Percentiles rank a stretch among this genome's conserved stretches.
Evolutionary conservation across 352 stramenopile species (phyloP).

Genomic region (Phytopythium delawarense): DNA sequence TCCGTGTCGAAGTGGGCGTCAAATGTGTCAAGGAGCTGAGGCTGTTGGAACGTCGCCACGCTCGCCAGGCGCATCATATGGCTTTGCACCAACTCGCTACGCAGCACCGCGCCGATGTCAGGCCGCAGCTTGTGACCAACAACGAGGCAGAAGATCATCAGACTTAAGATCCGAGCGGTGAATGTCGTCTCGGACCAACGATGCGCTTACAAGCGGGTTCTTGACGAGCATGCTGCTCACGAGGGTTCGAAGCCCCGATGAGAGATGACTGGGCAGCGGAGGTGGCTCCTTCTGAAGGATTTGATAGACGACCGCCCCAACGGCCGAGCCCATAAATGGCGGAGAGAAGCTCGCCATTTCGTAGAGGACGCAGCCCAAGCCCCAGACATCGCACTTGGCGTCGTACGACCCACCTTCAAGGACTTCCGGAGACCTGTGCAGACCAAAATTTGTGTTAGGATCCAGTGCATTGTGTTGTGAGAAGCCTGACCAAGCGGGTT

Average conservation of each 20-base stretch:
- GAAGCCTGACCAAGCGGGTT: neutral
- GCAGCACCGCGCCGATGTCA: conserved; percentile 18
- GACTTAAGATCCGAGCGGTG: neutral
- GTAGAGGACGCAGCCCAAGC: conserved; percentile 80
- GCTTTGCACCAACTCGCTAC: conserved; percentile 18
- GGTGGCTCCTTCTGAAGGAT: conserved; percentile 33
- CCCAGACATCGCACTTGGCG: conserved; percentile 79
- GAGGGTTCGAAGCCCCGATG: conserved; percentile 23
- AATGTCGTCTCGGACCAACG: neutral
- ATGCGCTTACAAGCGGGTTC: conserved; percentile 13
- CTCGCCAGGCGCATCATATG: conserved; percentile 28
- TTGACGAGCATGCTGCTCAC: conserved; percentile 38
- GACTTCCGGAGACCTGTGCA: conserved; percentile 60
- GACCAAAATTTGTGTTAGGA: neutral
- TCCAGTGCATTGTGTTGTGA: neutral
- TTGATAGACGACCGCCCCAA: conserved; percentile 57
- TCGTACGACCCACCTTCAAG: conserved; percentile 61
- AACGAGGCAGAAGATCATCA: neutral
- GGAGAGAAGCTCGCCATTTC: conserved; percentile 55
- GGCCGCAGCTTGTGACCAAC: conserved; percentile 16
- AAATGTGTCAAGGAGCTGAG: conserved; percentile 23
- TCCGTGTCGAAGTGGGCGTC: neutral
- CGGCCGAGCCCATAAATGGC: conserved; percentile 55
- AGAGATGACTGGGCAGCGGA: conserved; percentile 24
- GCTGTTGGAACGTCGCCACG: conserved; percentile 24